Percentiles rank a stretch among this genome's conserved stretches.
phyloP scores from a whole-genome alignment of 2,329 filamentous ascomycete species.

The Aspergillus fischeri region DNA sequence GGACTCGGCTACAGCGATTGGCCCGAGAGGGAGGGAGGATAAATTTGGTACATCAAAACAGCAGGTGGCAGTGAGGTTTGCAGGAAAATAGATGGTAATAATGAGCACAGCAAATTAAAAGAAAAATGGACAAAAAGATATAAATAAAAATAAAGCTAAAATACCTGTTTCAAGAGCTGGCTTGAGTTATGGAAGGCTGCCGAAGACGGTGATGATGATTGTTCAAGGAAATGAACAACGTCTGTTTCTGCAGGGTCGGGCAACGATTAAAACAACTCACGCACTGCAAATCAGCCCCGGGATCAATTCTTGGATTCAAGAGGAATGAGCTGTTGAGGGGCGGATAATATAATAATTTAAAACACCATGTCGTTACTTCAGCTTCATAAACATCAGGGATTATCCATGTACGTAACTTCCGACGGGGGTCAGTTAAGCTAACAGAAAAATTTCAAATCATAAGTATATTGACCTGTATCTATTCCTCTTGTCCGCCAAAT shows the following conservation, averaged over 20 bases:
- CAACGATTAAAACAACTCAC: slow-evolving; percentile 8
- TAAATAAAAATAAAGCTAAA: not conserved
- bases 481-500: not conserved
- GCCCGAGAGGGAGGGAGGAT: not conserved
- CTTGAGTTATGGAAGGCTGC: not conserved
- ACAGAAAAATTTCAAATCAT: not conserved
- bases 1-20: slow-evolving; percentile 7
- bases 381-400: not conserved
- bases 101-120: not conserved
- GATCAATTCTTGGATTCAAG: not conserved
- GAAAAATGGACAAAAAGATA: not conserved
- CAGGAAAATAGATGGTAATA: not conserved
- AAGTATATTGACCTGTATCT: not conserved
- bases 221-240: not conserved
- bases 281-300: not conserved
- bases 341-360: not conserved
- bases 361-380: not conserved
- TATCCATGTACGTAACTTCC: not conserved
- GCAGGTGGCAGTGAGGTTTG: not conserved
- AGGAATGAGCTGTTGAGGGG: not conserved
- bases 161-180: not conserved
- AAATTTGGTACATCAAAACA: not conserved
- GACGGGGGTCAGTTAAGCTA: not conserved
- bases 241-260: slow-evolving; percentile 9
- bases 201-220: not conserved